Conservation (phyloP, 2,329 filamentous ascomycete species). For the Trichoderma simmonsii region DNA sequence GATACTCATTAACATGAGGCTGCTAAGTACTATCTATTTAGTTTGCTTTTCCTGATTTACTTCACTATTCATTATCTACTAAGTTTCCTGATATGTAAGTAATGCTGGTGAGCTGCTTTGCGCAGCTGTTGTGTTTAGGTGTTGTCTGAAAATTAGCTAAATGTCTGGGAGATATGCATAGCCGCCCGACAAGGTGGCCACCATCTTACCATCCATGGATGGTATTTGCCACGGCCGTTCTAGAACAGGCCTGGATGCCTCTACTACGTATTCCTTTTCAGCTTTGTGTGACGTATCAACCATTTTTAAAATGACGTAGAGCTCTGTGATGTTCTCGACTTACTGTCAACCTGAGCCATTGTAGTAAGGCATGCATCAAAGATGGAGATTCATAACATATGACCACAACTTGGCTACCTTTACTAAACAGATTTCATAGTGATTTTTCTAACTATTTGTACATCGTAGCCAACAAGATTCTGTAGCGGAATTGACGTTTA, state of each 20-base stretch:
- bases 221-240: not conserved
- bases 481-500: not conserved
- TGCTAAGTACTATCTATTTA: not conserved
- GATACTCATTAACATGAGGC: not conserved
- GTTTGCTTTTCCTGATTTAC: not conserved
- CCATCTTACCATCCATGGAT: not conserved
- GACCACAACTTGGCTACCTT: not conserved
- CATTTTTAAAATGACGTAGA: not conserved
- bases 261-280: not conserved
- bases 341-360: not conserved
- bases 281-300: not conserved
- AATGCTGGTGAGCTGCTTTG: not conserved
- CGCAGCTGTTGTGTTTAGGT: not conserved
- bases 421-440: not conserved
- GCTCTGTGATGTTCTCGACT: not conserved
- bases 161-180: not conserved
- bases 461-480: not conserved
- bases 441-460: not conserved
- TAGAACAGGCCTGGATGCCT: not conserved
- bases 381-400: not conserved
- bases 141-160: not conserved
- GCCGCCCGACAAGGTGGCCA: not conserved
- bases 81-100: not conserved
- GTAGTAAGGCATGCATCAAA: not conserved
- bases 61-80: not conserved